phyloP scores from a whole-genome alignment of 441 rosid genomes.

The Pelargonium australe region DNA sequence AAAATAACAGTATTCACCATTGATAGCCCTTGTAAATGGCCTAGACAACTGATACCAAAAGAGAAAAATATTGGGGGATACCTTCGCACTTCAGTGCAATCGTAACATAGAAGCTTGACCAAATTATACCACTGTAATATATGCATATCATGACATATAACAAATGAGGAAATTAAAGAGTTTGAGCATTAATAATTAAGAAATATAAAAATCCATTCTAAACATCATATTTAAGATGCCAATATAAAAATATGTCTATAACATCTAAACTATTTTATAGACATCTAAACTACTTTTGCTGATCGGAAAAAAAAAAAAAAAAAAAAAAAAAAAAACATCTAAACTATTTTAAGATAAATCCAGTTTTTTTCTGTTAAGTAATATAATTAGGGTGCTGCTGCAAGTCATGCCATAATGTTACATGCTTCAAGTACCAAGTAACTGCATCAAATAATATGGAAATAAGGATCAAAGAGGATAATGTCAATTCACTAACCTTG shows the following conservation, averaged over 20 bases:
- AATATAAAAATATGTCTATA: too few relatives aligned
- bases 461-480: conserved; percentile 12
- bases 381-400: too few relatives aligned
- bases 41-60: conserved; percentile 17
- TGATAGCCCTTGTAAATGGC: conserved; percentile 16
- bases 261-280: too few relatives aligned
- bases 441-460: neutral
- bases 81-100: conserved; percentile 14
- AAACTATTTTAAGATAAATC: too few relatives aligned
- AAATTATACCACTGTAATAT: conserved; percentile 10
- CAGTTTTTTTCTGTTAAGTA: too few relatives aligned
- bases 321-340: too few relatives aligned
- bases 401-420: neutral
- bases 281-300: too few relatives aligned
- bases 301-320: too few relatives aligned
- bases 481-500: conserved; percentile 49
- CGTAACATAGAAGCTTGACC: conserved; percentile 6
- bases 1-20: conserved; percentile 16
- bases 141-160: neutral
- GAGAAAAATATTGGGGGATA: conserved; percentile 12
- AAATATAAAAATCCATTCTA: too few relatives aligned
- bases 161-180: neutral
- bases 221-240: too few relatives aligned
- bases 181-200: too few relatives aligned
- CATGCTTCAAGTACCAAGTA: conserved; percentile 8